Evolutionary conservation across 495 filamentous ascomycete genomes (phyloP), one percentile per base, ranked within the genome.

Genomic region (Hyphodiscus hymeniophilus): DNA sequence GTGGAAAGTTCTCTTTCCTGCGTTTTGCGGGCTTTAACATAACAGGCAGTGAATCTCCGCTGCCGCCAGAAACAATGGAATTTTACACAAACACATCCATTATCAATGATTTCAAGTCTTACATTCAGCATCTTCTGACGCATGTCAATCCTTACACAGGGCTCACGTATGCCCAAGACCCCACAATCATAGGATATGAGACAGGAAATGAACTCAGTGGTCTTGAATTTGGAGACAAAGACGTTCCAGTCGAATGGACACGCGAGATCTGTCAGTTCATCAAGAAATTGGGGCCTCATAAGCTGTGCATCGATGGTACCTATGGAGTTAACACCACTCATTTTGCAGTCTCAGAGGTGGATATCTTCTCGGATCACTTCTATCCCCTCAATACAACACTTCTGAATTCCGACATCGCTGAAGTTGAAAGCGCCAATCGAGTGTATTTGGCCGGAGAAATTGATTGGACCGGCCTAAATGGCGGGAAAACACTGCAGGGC

Each of bases 1-100:
- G 74, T 32, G 74, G 74, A n/a, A 76, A 76, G 58, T 79, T 71
- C 57, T 64, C 64, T 49, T 79, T 76, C 60, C 64, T 77, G 20
- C 67, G 75, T 23, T 77, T 67, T 65, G 52, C 59, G 20, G 73
- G 75, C 13, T 70, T 73, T 54, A 63, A 76, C 49, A 69, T 76
- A 38, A 66, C 57, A 6, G 59, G 63, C 44, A 48, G 34, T 13
- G 63, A 70, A 38, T 60, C 49, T 12, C 54, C 54, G 4, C 38
- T 57, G 6, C 66, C 71, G 48, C 66, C 70, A 5, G 52, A 57
- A 12, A 64, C 74, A 21, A 64, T 68, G 58, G 55, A 72, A 45
- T 79, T 77, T 58, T 76, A 76, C 56, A 76, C 64, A n/a, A 73
- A 76, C 51, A 35, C 48, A 6, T 66, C 59, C 0, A 67, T 76